Evolutionary conservation across 192 early-diverging fungal species (phyloP).

Genomic region (Podila clonocystis): DNA sequence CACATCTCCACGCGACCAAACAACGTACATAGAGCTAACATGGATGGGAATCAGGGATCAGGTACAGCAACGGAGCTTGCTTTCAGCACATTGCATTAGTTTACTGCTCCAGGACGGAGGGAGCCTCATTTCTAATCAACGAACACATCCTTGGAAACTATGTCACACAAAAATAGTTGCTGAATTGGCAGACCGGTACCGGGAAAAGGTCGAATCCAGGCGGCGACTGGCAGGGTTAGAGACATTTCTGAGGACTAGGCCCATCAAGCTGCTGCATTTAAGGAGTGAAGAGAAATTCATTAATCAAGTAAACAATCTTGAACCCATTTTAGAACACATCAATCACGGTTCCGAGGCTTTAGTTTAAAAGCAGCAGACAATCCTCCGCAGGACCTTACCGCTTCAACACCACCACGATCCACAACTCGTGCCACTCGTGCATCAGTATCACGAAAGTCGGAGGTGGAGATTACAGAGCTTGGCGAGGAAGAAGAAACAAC

Average conservation of each 20-base stretch:
- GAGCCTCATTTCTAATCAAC: no score
- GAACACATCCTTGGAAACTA: neutral
- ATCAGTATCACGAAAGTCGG: neutral
- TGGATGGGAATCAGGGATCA: neutral
- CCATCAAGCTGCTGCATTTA: neutral
- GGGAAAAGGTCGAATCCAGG: conserved; percentile 39
- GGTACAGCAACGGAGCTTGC: conserved; percentile 21
- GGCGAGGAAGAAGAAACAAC: neutral
- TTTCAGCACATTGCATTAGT: no score
- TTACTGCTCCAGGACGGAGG: neutral
- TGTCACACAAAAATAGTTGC: neutral
- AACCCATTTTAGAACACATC: conserved; percentile 24
- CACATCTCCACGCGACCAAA: no score
- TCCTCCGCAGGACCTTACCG: neutral
- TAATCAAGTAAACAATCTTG: neutral
- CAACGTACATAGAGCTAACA: neutral
- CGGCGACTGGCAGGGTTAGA: conserved; percentile 39
- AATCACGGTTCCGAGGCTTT: conserved; percentile 40
- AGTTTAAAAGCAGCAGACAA: conserved; percentile 4
- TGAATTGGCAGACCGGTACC: conserved; percentile 27
- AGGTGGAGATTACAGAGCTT: neutral
- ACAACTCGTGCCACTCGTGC: neutral
- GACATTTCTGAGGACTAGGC: neutral
- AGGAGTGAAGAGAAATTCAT: neutral
- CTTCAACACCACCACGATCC: neutral